phyloP scores from a whole-genome alignment of 2,329 filamentous ascomycete species.

The Botrytis hyacinthi region DNA sequence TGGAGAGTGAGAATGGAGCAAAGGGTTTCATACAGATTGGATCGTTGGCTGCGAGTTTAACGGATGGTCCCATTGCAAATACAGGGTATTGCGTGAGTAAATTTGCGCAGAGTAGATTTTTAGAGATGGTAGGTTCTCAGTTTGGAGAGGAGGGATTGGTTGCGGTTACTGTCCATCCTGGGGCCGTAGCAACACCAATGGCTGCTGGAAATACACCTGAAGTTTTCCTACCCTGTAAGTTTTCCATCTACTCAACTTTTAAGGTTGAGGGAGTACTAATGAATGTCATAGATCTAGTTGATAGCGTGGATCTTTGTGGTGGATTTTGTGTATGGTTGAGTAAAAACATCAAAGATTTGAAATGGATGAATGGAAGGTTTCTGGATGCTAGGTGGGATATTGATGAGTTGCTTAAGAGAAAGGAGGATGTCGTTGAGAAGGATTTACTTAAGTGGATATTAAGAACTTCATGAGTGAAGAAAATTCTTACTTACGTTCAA shows the following conservation, averaged over 20 bases:
- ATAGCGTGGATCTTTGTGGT: slow-evolving; percentile 20
- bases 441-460: slow-evolving; percentile 19
- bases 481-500: neutral
- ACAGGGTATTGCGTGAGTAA: slow-evolving; percentile 23
- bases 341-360: slow-evolving; percentile 13
- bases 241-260: neutral
- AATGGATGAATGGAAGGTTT: slow-evolving; percentile 21
- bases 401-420: slow-evolving; percentile 11
- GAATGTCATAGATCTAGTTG: slow-evolving; percentile 7
- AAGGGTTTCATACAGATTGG: slow-evolving; percentile 11
- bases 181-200: slow-evolving; percentile 10
- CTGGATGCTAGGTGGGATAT: slow-evolving; percentile 20
- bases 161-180: slow-evolving; percentile 16
- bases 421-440: slow-evolving; percentile 13
- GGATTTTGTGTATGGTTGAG: slow-evolving; percentile 20
- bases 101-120: slow-evolving; percentile 17
- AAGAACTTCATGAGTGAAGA: slow-evolving; percentile 1
- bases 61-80: slow-evolving; percentile 14
- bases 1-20: slow-evolving; percentile 5
- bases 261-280: neutral
- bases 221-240: slow-evolving; percentile 18
- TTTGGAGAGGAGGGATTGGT: slow-evolving; percentile 14
- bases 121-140: slow-evolving; percentile 14
- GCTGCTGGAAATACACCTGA: slow-evolving; percentile 17
- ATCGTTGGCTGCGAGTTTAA: slow-evolving; percentile 12